A percentile compares a stretch with the other conserved stretches of the same genome.
Conservation (phyloP, 805 yeast genomes). For the Barnettozyma sucrosica region DNA sequence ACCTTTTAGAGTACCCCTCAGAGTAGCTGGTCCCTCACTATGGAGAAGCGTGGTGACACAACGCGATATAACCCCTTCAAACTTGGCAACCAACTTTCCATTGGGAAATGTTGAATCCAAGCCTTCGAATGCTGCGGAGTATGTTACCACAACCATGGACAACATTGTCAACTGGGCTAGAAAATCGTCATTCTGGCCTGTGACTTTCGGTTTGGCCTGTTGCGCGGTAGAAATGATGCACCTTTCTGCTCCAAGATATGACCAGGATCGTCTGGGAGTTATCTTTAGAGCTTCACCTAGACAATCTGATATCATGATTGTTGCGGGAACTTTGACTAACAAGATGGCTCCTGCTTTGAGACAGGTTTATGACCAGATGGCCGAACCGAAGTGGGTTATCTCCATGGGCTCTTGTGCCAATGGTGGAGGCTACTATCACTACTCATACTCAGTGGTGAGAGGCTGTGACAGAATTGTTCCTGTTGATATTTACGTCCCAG, state of each 20-base stretch:
- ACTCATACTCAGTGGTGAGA: constrained; percentile 81
- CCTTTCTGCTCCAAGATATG: constrained; percentile 84
- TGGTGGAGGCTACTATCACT: constrained; percentile 91
- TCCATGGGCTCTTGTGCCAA: constrained; percentile 94
- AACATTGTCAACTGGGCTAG: constrained; percentile 87
- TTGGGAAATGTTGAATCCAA: constrained; percentile 27
- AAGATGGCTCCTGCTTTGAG: constrained; percentile 93
- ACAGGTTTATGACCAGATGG: constrained; percentile 92
- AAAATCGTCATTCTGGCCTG: constrained; percentile 91
- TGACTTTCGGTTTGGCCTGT: constrained; percentile 86
- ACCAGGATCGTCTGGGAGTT: constrained; percentile 87
- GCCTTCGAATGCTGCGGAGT: constrained; percentile 59
- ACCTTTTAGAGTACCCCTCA: background rate
- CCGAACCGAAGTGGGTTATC: constrained; percentile 91
- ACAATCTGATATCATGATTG: constrained; percentile 88
- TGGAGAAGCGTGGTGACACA: constrained; percentile 17
- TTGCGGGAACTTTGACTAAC: constrained; percentile 86
- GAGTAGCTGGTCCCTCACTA: background rate
- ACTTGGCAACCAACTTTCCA: constrained; percentile 20
- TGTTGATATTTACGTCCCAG: constrained; percentile 87
- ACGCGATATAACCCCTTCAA: constrained; percentile 15
- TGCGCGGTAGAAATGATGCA: constrained; percentile 97
- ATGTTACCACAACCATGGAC: constrained; percentile 76
- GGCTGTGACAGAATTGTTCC: constrained; percentile 89
- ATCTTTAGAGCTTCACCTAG: constrained; percentile 93